Base-by-base conservation (phyloP, 1,139 yeast species). In the Taphrina populina region DNA sequence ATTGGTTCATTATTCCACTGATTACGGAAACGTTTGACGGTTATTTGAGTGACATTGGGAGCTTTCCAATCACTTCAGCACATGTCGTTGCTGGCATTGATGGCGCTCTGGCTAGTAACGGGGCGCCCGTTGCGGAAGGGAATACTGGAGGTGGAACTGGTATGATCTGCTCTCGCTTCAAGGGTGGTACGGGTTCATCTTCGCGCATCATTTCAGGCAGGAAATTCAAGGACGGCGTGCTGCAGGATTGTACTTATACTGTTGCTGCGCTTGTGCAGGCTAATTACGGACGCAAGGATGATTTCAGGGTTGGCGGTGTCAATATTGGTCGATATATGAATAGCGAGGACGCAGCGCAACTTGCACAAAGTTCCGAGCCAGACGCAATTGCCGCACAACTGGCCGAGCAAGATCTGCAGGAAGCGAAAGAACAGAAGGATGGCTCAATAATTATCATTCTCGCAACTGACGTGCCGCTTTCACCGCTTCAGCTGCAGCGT, bases 1-100 rank as follows among this genome's bases (percentile, higher is more conserved):
- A 40, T 17, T 40, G 45, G 45, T 40, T 40, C 45, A 40, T 40
- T 13, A 40, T 40, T 40, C 45, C 45, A 6, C 34, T 40, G 34
- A 40, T 40, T 26, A 27, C 45, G 17, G 45, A 40, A 34, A 40
- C 45, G n/a, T 40, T 40, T 17, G 45, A 40, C 17, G 45, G 45
- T 23, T 40, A 15, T 17, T 24, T 40, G 30, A n/a, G n/a, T 23
- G 45, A 40, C n/a, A 40, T 40, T 11, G 45, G 24, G 13, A 26
- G 15, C 4, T 40, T 40, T 26, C 26, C 45, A 26, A 10, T 40
- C 13, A 27, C 45, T 23, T 24, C 45, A 19, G 8, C 34, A 7
- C 32, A 26, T 15, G 20, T 40, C 34, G 45, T 40, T 6, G n/a
- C 7, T 2, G 45, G 45, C 13, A 40, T 40, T 13, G 45, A 40